Conservation (phyloP, 2,329 filamentous ascomycete genomes). For the Fulvia fulva region DNA sequence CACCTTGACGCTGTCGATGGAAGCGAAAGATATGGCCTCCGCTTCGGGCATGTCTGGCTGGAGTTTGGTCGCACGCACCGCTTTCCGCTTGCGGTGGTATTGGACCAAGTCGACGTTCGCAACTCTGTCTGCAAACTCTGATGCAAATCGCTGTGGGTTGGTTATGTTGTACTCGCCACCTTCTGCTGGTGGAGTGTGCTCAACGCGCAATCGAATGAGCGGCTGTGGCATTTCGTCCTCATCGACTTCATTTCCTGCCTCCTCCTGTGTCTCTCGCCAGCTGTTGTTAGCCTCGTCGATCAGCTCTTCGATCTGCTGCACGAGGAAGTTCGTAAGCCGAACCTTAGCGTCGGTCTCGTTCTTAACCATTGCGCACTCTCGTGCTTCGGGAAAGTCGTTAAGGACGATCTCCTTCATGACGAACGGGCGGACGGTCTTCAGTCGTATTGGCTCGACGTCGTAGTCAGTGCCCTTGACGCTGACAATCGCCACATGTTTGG, state of each 20-base stretch:
- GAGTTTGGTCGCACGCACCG: constrained; percentile 46
- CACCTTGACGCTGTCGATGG: constrained; percentile 74
- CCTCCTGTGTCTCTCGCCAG: constrained; percentile 76
- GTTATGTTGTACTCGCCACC: constrained; percentile 85
- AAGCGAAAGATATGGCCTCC: constrained; percentile 45
- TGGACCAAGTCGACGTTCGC: constrained; percentile 92
- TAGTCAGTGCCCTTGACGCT: constrained; percentile 81
- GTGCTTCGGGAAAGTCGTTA: constrained; percentile 69
- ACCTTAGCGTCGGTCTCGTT: constrained; percentile 44
- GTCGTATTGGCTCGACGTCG: constrained; percentile 70
- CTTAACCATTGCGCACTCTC: constrained; percentile 76
- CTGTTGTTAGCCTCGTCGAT: constrained; percentile 78
- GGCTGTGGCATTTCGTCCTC: constrained; percentile 65
- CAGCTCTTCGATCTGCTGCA: constrained; percentile 75
- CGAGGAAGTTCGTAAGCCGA: constrained; percentile 73
- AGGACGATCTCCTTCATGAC: constrained; percentile 79
- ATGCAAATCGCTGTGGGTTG: constrained; percentile 94
- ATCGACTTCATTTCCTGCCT: constrained; percentile 40
- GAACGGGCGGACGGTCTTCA: constrained; percentile 89
- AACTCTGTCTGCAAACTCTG: constrained; percentile 82
- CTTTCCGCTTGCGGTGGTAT: constrained; percentile 85
- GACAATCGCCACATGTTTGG: constrained; percentile 86
- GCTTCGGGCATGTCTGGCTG: constrained; percentile 61
- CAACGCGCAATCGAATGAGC: constrained; percentile 83
- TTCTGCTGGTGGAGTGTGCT: constrained; percentile 80